Evolutionary conservation across 768 basidiomycete species (phyloP).

Genomic region (Mycena galopus): DNA sequence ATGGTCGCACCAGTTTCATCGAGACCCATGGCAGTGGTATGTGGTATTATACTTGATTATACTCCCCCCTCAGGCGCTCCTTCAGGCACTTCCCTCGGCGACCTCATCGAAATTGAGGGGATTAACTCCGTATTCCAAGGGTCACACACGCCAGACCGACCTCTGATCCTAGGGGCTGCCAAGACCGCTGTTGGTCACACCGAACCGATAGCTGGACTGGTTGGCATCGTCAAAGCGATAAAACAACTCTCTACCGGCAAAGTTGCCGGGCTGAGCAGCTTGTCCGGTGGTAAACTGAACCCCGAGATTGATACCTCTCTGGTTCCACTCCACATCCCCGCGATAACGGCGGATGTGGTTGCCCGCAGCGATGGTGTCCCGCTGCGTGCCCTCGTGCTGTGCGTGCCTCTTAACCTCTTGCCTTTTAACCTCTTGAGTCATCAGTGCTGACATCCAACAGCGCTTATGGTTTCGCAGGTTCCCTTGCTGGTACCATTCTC

Average conservation of each 20-base stretch:
- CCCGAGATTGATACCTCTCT: no score
- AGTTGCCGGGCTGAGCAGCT: no score
- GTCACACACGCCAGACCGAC: conserved; percentile 45
- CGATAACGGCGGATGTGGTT: no score
- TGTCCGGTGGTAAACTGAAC: no score
- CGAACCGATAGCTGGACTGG: conserved; percentile 48
- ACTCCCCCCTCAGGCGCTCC: neutral
- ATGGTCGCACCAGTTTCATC: conserved; percentile 43
- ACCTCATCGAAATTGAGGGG: no score
- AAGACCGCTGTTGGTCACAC: conserved; percentile 53
- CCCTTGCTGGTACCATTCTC: no score
- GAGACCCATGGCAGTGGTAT: no score
- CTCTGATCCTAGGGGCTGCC: conserved; percentile 50
- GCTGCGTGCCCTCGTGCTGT: no score
- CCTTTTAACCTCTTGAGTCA: neutral
- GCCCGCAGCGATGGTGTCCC: no score
- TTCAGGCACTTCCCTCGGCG: conserved; percentile 50
- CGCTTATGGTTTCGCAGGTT: conserved; percentile 53
- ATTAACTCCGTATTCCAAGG: conserved; percentile 51
- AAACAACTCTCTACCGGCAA: conserved; percentile 42
- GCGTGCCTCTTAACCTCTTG: no score
- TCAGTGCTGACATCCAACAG: conserved; percentile 35
- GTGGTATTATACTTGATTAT: conserved; percentile 40
- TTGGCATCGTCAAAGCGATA: conserved; percentile 49
- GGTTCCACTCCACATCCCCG: no score